Conservation (phyloP, 768 basidiomycete species). For the Tulasnella sp. region DNA sequence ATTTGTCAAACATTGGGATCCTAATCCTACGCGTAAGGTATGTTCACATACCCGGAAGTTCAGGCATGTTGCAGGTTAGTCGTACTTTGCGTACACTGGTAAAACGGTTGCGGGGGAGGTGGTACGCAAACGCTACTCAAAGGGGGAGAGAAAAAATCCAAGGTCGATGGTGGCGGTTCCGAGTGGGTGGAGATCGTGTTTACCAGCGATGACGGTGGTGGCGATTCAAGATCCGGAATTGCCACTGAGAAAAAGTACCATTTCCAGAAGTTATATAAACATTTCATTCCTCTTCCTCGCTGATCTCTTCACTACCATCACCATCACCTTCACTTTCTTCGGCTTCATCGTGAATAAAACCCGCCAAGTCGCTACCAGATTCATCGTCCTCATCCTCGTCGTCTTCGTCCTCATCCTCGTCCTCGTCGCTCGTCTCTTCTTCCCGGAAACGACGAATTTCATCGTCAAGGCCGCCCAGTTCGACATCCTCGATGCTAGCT, state of each 20-base stretch:
- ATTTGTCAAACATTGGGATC: not conserved
- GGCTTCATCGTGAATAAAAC: constrained; percentile 50
- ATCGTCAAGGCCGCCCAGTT: constrained; percentile 36
- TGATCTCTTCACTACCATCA: constrained; percentile 12
- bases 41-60: constrained; percentile 8
- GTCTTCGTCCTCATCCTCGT: constrained; percentile 38
- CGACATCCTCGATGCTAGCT: constrained; percentile 62
- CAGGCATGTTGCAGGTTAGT: constrained; percentile 18
- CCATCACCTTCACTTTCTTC: constrained; percentile 50
- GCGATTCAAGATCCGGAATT: not conserved
- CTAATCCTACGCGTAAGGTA: not conserved
- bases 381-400: constrained; percentile 62
- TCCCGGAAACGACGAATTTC: not conserved
- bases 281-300: constrained; percentile 38
- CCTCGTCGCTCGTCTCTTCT: constrained; percentile 39
- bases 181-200: not conserved
- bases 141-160: too few relatives aligned
- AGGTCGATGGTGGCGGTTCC: not conserved
- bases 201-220: not conserved
- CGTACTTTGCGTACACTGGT: constrained; percentile 1
- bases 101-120: not conserved
- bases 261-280: not conserved
- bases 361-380: constrained; percentile 59
- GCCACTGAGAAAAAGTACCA: not conserved
- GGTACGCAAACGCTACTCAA: not conserved